A percentile compares a stretch with the other conserved stretches of the same genome.
These are phyloP conservation scores for Heliamphora exappendiculata DNA, from an alignment of 148 eudicot species.

Conservation along the genomic window DNA sequence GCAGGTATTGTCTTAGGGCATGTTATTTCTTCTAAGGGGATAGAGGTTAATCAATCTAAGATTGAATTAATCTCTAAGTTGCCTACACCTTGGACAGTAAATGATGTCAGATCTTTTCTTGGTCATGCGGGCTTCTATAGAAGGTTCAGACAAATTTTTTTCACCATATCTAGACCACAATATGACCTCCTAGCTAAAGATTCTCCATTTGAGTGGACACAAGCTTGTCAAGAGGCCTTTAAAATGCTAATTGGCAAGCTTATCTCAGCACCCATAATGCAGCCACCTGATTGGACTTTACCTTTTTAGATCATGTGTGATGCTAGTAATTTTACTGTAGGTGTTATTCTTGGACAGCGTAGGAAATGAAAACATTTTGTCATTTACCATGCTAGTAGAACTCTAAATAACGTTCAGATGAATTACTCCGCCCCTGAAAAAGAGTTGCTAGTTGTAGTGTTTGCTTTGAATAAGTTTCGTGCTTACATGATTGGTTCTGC, in stretches of 20 bases:
- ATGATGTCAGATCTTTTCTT: not conserved
- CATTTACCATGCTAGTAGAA: not conserved
- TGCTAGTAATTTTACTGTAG: not conserved
- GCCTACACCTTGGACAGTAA: not conserved
- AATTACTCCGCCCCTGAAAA: not conserved
- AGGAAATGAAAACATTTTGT: not conserved
- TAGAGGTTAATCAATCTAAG: not conserved
- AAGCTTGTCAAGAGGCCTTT: too few species aligned
- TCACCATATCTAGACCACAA: not conserved
- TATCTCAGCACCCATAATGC: too few species aligned
- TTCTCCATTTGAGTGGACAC: too few species aligned
- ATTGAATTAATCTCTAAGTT: not conserved
- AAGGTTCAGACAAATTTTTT: not conserved
- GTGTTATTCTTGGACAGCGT: not conserved
- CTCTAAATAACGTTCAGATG: not conserved
- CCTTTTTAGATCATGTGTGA: not conserved
- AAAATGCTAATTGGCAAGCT: too few species aligned
- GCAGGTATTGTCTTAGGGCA: not conserved
- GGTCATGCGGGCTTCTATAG: not conserved
- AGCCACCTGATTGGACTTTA: not conserved
- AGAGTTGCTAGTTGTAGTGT: not conserved
- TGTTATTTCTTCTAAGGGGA: not conserved
- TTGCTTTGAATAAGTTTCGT: not conserved
- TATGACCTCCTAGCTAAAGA: not conserved
- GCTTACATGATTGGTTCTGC: too few species aligned